Evolutionary conservation across 352 stramenopile species (phyloP), one percentile per base, ranked within the genome.

Genomic region (Pythium vanterpoolii): DNA sequence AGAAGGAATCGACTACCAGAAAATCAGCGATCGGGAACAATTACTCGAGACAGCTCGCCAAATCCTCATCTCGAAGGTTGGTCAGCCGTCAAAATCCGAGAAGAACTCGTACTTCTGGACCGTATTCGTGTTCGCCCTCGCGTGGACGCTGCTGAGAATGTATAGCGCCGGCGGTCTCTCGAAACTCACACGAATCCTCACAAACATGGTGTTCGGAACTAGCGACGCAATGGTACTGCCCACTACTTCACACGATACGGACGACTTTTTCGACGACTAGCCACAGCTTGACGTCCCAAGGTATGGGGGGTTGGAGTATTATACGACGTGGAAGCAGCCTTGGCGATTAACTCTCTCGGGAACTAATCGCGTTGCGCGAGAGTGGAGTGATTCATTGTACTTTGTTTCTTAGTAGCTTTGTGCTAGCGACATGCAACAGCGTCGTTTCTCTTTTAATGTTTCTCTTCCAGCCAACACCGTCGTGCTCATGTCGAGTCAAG

Each of bases 1-100:
- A 13, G 85, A 93, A 66, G 85, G 86, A 0, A 76, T 95, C 56
- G 79, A 90, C 59, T 86, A 87, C 38, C 77, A 90, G 55, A 83
- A 84, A 50, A 90, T 93, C 57, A 74, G 71, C 5, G 83, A 90
- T 50, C 73, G 73, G 7, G 79, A 92, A 4, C 66, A 92, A 49
- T 80, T 93, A 36, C 60, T 89, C n/a, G 81, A 88, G 39, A 92
- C 76, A 5, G 83, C 81, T 38, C 76, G 76, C 9, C 75, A 90
- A 62, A 76, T 95, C 19, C 51, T 93, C 18, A 49, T 70, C 21
- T 59, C 76, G 18, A 93, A 91, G 50, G 51, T 95, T 9, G 42
- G 26, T 9, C 47, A 43, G 0, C 24, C 45, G 1, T 69, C 69
- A 30, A 62, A 63, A 5, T 64, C 47, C 16, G 36, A 61, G 24